Conservation (phyloP, 1,284 basidiomycete genomes). For the Apiotrichum porosum region DNA sequence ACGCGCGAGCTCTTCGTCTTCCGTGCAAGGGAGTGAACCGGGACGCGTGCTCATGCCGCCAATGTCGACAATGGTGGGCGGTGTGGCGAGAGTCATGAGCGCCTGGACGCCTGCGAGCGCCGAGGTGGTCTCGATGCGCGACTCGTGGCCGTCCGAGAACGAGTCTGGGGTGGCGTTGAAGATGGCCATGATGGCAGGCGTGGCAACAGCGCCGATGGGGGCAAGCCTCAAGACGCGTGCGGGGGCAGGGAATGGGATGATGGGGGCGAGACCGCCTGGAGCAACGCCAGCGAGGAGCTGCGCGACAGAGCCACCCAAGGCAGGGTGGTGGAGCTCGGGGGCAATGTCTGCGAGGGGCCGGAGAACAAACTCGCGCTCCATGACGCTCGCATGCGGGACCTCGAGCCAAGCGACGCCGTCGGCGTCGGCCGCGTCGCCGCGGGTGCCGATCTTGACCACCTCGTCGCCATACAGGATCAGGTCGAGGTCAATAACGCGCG, state of each 20-base stretch:
- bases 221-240: conserved; percentile 55
- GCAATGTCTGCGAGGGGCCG: conserved; percentile 70
- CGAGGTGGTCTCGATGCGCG: conserved; percentile 25
- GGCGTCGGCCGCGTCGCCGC: conserved; percentile 52
- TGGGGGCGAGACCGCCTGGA: conserved; percentile 57
- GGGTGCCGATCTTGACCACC: conserved; percentile 56
- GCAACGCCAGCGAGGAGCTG: conserved; percentile 53
- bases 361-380: conserved; percentile 87
- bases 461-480: conserved; percentile 72
- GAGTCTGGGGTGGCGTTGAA: conserved; percentile 95
- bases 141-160: conserved; percentile 78
- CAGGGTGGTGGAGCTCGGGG: conserved; percentile 63
- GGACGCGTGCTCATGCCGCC: conserved; percentile 93
- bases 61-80: conserved; percentile 74
- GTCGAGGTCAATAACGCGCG: conserved; percentile 87
- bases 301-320: conserved; percentile 52
- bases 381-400: conserved; percentile 75
- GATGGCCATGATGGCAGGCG: conserved; percentile 83
- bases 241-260: conserved; percentile 42
- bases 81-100: conserved; percentile 15
- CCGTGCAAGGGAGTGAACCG: conserved; percentile 59
- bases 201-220: conserved; percentile 11
- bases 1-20: conserved; percentile 67
- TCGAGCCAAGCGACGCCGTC: conserved; percentile 57
- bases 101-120: conserved; percentile 28